These are phyloP conservation scores for Malassezia japonica DNA, from an alignment of 1,284 basidiomycete species.

Conservation along the genomic window DNA sequence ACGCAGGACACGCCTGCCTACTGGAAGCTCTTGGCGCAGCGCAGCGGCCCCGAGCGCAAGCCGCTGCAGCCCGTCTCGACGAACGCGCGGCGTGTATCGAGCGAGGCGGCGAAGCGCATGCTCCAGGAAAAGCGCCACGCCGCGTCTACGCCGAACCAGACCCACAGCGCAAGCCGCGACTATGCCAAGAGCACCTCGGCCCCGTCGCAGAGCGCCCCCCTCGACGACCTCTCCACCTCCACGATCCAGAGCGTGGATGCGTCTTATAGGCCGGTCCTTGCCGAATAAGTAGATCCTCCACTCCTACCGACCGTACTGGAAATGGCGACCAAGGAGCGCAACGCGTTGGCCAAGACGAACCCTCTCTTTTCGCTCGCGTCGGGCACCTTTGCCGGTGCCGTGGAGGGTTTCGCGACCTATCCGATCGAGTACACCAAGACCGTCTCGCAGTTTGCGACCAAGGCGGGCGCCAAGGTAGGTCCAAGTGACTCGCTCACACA, in stretches of 20 bases:
- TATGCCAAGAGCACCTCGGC: too few relatives aligned
- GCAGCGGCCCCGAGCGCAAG: background rate
- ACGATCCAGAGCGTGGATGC: constrained; percentile 2
- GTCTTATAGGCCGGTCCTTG: background rate
- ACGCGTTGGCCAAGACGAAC: constrained; percentile 15
- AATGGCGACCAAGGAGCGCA: background rate
- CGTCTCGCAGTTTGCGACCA: constrained; percentile 52
- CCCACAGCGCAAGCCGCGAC: background rate
- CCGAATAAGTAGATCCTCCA: too few relatives aligned
- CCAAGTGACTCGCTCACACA: constrained; percentile 8
- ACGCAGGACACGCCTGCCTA: constrained; percentile 13
- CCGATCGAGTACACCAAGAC: constrained; percentile 85
- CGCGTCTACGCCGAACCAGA: background rate
- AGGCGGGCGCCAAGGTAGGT: constrained; percentile 26
- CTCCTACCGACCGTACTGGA: too few relatives aligned
- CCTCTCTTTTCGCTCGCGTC: constrained; percentile 52
- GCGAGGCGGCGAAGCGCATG: background rate
- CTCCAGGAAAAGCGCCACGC: background rate
- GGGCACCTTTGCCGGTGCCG: constrained; percentile 82
- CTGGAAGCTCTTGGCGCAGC: constrained; percentile 3
- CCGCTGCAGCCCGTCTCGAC: background rate
- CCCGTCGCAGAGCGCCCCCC: background rate
- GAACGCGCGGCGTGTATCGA: background rate
- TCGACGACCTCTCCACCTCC: constrained; percentile 2
- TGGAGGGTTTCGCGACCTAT: constrained; percentile 70